Base-by-base conservation (phyloP, 768 basidiomycete genomes). In the Mrakia frigida region DNA sequence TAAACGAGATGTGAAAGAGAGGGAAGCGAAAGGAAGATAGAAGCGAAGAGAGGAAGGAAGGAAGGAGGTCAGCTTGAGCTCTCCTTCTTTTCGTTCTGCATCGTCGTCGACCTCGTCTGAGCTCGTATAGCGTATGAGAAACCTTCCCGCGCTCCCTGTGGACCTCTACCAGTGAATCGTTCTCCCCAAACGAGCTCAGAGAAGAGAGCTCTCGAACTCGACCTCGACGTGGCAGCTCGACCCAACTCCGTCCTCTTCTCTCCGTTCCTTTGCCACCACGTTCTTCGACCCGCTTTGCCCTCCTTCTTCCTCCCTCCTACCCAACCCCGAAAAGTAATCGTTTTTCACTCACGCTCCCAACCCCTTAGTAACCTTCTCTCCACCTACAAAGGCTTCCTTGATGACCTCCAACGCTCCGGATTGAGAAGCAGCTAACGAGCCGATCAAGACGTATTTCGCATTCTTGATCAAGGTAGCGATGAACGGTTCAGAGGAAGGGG, bases 281-380 rank as follows among this genome's bases (percentile, higher is more conserved):
- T 56, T 18, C 56, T 25, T 53, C n/a, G 25, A 14, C 16, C n/a
- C n/a, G n/a, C n/a, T n/a, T n/a, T n/a, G n/a, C n/a, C n/a, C n/a
- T n/a, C n/a, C n/a, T n/a, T n/a, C n/a, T n/a, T n/a, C n/a, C n/a
- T n/a, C n/a, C n/a, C n/a, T n/a, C n/a, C n/a, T n/a, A n/a, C n/a
- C n/a, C n/a, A n/a, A n/a, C n/a, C n/a, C n/a, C n/a, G n/a, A n/a
- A n/a, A n/a, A n/a, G n/a, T n/a, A n/a, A n/a, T n/a, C n/a, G n/a
- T n/a, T n/a, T n/a, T n/a, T n/a, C n/a, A 67, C 73, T 65, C 73
- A 74, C 73, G 41, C 61, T 61, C 61, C 73, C 18, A 74, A n/a
- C 0, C 43, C 46, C 0, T 16, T 39, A 7, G 28, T 28, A 2
- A 33, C 11, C 41, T n/a, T n/a, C n/a, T 50, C 16, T n/a, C 61